Base-by-base conservation (phyloP, 345 rosid genomes). In the Stellera chamaejasme region DNA sequence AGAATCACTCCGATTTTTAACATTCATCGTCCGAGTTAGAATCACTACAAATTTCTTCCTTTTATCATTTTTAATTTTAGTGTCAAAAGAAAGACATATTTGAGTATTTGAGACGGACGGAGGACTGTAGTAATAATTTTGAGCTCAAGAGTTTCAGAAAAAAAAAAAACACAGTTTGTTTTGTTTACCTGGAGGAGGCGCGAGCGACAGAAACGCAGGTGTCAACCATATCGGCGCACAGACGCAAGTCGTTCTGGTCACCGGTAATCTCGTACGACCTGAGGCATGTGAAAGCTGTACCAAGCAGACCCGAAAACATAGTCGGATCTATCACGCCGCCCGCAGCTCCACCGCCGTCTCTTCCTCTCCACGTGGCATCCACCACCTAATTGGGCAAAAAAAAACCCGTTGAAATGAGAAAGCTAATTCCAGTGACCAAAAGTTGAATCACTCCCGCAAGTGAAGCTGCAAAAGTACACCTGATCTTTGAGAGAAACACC, bases 241-340 rank as follows among this genome's bases (percentile, higher is more conserved):
- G 58, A 6, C 64, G 64, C 77, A 92, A 54, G 66, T 92, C 96
- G 10, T 58, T 62, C 47, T 55, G 76, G 70, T 75, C 62, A 48
- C 78, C 80, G 13, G 96, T 84, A 43, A 69, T 72, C 72, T 84
- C 79, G 62, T 76, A 86, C 63, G 98, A 88, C 80, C 85, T 74
- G 67, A 92, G 65, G 74, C 95, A 86, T 5, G 73, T 63, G 74
- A 86, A 70, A 50, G 93, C 96, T 8, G 96, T 88, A 19, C 98
- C 96, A 11, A 83, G 72, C 52, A 86, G 41, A 15, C 98, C 98
- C 60, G 82, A 66, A 45, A 79, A 82, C 10, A 79, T 84, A 25
- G 96, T 88, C 69, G 85, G 85, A 67, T 88, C 93, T 27, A 55
- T 6, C 5, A 59, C 66, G 58, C 25, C 11, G 46, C 43, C 71